phyloP scores from a whole-genome alignment of 23 red algal genomes.

The Rhodosorus marinus region DNA sequence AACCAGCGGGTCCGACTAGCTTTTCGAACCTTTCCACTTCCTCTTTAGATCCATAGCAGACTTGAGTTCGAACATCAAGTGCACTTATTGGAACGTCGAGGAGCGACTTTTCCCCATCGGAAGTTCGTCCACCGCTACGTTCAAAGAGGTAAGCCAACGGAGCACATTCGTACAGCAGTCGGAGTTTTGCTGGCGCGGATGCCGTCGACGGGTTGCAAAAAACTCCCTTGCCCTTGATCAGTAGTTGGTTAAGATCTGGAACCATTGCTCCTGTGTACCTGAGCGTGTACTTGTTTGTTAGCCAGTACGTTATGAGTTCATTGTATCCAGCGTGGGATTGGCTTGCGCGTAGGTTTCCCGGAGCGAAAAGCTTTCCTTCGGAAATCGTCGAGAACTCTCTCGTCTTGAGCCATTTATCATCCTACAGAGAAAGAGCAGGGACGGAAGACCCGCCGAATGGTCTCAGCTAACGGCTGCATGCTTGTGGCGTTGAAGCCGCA shows the following conservation, averaged over 20 bases:
- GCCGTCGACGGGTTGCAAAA: conserved; percentile 45
- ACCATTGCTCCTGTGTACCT: conserved; percentile 85
- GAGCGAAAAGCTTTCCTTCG: conserved; percentile 80
- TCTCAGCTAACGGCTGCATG: no score
- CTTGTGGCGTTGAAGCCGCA: no score
- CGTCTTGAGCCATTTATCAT: conserved; percentile 81
- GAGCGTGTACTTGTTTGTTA: conserved; percentile 42
- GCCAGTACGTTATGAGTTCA: conserved; percentile 27
- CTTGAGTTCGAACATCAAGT: conserved; percentile 39
- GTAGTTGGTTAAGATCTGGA: conserved; percentile 59
- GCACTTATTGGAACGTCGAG: conserved; percentile 25
- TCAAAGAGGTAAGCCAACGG: conserved; percentile 67
- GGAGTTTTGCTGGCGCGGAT: conserved; percentile 45
- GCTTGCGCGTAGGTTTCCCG: conserved; percentile 59
- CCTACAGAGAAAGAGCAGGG: no score
- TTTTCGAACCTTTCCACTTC: conserved; percentile 64
- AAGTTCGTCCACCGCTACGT: conserved; percentile 24
- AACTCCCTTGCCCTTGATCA: conserved; percentile 45
- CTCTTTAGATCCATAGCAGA: conserved; percentile 31
- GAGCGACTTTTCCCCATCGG: conserved; percentile 20
- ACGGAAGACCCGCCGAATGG: no score
- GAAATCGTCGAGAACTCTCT: conserved; percentile 48
- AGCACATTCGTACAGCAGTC: conserved; percentile 64
- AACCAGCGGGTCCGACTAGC: no score
- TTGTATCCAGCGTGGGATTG: conserved; percentile 23